Percentiles rank a stretch among this genome's conserved stretches.
phyloP scores from a whole-genome alignment of 1,139 yeast genomes.

The Suhomyces ambrosiae region DNA sequence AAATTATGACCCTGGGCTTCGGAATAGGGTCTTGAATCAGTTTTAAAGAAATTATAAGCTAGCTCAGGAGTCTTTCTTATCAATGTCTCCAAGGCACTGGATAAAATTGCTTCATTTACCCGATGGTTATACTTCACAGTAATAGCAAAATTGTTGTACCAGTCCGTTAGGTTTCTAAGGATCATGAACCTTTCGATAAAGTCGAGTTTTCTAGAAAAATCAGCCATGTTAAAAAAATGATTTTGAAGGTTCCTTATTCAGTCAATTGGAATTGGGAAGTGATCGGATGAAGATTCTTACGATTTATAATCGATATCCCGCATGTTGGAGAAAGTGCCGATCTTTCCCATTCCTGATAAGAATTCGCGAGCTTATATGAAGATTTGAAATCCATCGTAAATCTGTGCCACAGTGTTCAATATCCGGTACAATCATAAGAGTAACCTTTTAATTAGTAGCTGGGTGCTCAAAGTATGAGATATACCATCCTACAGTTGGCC shows the following conservation, averaged over 20 bases:
- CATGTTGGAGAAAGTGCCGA: too few species aligned
- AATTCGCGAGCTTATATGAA: too few species aligned
- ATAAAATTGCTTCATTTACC: neutral
- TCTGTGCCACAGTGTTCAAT: too few species aligned
- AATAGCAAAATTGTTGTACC: neutral
- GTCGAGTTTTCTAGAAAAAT: neutral
- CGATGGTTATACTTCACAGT: neutral
- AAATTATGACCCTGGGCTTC: neutral
- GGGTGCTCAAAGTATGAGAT: too few species aligned
- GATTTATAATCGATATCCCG: too few species aligned
- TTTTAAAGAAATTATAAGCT: neutral
- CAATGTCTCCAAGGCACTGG: neutral
- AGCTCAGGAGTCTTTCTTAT: neutral
- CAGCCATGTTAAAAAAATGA: too few species aligned
- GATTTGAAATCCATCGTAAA: too few species aligned
- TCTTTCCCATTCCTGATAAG: neutral
- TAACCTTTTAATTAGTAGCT: too few species aligned
- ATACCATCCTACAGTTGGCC: too few species aligned
- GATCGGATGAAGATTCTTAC: too few species aligned
- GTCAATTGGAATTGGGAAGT: neutral
- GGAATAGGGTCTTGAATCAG: neutral
- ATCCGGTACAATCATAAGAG: neutral
- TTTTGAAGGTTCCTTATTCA: too few species aligned
- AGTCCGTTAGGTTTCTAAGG: neutral
- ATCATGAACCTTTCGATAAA: neutral